Base-by-base conservation (phyloP, 805 yeast species). In the Candida pseudoglaebosa region DNA sequence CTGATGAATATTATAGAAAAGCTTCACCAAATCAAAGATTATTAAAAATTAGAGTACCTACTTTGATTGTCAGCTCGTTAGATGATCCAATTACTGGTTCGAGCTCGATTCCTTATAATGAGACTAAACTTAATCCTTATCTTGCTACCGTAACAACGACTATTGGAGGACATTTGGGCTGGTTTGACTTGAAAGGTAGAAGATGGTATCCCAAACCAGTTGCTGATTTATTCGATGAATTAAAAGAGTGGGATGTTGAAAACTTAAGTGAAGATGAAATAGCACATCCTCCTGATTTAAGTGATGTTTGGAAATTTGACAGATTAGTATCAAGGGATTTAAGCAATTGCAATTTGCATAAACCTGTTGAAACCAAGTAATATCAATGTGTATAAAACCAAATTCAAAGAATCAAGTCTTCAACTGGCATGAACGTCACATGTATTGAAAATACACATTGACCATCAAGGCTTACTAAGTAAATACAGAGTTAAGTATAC, bases 91-190 rank as follows among this genome's bases (percentile, higher is more conserved):
- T 83, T 31, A 71, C 79, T 30, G 70, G 71, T 4, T 73, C 75
- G 9, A 64, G 72, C 13, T 63, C 71, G 26, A 69, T 79, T 29
- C 88, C 90, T 7, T 41, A 43, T 16, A 37, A 54, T 3, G 84
- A 78, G 39, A 70, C 74, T 14, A 44, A 53, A 28, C 57, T 65
- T 21, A 82, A 82, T 44, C 88, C 89, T 12, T 79, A 73, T 51
- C 59, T 80, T 18, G 63, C 75, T 22, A 59, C 80, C 58, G 65
- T 78, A 4, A 72, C 76, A 33, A 74, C 87, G 1, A 76, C 80
- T 38, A 53, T 78, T 10, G 93, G 93, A 46, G 91, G 91, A 5
- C 93, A 84, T 54, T 68, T 82, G 52, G 84, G 74, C 2, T 69
- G 73, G 73, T 69, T 67, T 42, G 57, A 59, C 36, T 38, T 41